These are phyloP conservation scores for Mayamaea pseudoterrestris DNA, from an alignment of 108 stramenopile species.

Conservation along the genomic window DNA sequence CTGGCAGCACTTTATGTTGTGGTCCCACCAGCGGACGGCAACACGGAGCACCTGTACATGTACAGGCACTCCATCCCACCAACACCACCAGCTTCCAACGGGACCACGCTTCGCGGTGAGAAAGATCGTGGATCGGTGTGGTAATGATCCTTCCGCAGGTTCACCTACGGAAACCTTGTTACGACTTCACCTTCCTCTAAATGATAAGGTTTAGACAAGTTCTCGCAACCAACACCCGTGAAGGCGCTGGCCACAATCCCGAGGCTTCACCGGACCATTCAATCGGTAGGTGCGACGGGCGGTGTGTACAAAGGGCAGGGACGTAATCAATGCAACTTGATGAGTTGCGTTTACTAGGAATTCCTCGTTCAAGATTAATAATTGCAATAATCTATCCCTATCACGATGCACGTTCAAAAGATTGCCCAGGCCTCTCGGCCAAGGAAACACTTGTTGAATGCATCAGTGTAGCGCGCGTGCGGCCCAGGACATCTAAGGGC, in stretches of 20 bases:
- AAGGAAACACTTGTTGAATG: slow-evolving; percentile 87
- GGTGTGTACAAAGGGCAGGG: slow-evolving; percentile 85
- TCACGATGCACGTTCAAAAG: slow-evolving; percentile 94
- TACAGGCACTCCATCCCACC: background rate
- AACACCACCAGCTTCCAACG: background rate
- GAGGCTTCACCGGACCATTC: slow-evolving; percentile 95
- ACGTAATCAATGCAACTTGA: slow-evolving; percentile 69
- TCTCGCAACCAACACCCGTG: slow-evolving; percentile 52
- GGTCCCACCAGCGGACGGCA: background rate
- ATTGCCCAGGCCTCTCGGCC: slow-evolving; percentile 95
- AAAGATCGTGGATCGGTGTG: slow-evolving; percentile 69
- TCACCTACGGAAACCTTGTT: slow-evolving; percentile 99
- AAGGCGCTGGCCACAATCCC: slow-evolving; percentile 77
- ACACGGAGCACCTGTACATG: background rate
- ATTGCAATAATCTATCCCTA: slow-evolving; percentile 99
- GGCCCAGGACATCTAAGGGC: slow-evolving; percentile 98
- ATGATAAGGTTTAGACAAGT: slow-evolving; percentile 88
- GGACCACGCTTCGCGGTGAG: slow-evolving; percentile 3
- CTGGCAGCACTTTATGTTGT: background rate
- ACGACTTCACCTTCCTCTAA: slow-evolving; percentile 97
- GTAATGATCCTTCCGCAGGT: slow-evolving; percentile 98
- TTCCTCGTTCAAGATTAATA: slow-evolving; percentile 99
- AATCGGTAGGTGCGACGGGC: slow-evolving; percentile 99
- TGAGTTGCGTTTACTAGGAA: slow-evolving; percentile 99
- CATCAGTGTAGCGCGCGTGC: slow-evolving; percentile 97